Evolutionary conservation across 2,329 filamentous ascomycete genomes (phyloP), one percentile per base, ranked within the genome.

Genomic region (Pestalotiopsis sp.): DNA sequence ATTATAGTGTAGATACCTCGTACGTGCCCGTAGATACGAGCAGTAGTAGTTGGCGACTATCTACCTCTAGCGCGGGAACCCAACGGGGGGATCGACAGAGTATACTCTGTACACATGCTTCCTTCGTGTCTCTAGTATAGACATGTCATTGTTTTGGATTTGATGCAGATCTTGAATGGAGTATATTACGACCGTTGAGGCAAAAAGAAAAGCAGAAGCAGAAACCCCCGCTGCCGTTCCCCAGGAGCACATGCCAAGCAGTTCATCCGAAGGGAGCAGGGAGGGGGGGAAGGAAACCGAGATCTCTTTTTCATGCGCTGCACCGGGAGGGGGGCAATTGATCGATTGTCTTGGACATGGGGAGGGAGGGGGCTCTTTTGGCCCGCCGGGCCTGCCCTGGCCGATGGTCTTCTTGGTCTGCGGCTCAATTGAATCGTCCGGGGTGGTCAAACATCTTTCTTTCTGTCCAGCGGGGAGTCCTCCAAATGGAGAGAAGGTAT

Each of bases 381-480:
- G 45, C 45, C 45, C 45, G 45, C 45, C n/a, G 45, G 45, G 45
- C 45, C 45, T 52, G 20, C 3, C 45, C 31, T 36, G 31, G 31
- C 20, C 20, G 20, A 23, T 36, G 7, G 31, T 36, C 31, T 36
- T 36, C 27, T 27, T 36, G 31, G 39, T 64, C n/a, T 52, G 27
- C 62, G 41, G 31, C 62, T 49, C 62, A 64, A 41, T 31, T 38
- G 31, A 20, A 13, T 52, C 12, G n/a, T 38, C 62, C 45, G 23
- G 36, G 45, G 36, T 14, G 20, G 13, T 20, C 36, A 17, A 49
- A 25, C 62, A 11, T 39, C 27, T 63, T 69, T 39, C 27, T 63
- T 69, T 69, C 68, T 69, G 25, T 66, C 68, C 69, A 67, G 69
- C 69, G 69, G 73, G 73, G 72, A 75, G 72, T 70, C 73, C 70